Conservation (phyloP, 1,284 basidiomycete genomes). For the Mrakiaceae sp. region DNA sequence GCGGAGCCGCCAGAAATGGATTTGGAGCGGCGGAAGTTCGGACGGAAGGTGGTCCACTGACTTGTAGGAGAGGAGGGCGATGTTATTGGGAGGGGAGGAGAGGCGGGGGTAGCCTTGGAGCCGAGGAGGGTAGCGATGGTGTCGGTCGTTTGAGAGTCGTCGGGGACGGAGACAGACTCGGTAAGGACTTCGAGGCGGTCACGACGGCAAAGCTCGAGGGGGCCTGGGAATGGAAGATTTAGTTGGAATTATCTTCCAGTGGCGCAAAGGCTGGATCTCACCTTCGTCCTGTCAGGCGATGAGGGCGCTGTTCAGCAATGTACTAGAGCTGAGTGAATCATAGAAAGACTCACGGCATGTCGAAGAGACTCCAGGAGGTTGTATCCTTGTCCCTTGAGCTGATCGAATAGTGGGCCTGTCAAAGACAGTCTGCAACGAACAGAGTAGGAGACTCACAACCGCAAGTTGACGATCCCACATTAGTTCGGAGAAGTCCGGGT, state of each 20-base stretch:
- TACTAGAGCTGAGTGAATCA: not conserved
- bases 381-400: conserved; percentile 79
- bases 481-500: conserved; percentile 22
- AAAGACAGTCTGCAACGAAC: conserved; percentile 33
- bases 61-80: conserved; percentile 35
- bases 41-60: not conserved
- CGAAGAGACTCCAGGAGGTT: conserved; percentile 74
- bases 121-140: conserved; percentile 18
- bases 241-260: too few species aligned
- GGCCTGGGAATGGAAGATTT: conserved; percentile 42
- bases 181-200: conserved; percentile 69
- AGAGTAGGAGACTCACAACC: conserved; percentile 35
- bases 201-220: conserved; percentile 68
- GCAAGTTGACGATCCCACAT: conserved; percentile 27
- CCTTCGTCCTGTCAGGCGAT: conserved; percentile 45
- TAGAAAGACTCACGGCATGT: conserved; percentile 45
- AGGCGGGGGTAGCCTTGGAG: conserved; percentile 52
- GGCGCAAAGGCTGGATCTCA: too few species aligned
- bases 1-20: not conserved
- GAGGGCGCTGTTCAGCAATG: too few species aligned
- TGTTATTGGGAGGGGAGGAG: conserved; percentile 52
- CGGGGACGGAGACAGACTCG: conserved; percentile 64
- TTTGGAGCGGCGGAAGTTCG: not conserved
- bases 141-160: conserved; percentile 42
- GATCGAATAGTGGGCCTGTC: too few species aligned